Base-by-base conservation (phyloP, 208 protist species). In the Leishmania mexicana region DNA sequence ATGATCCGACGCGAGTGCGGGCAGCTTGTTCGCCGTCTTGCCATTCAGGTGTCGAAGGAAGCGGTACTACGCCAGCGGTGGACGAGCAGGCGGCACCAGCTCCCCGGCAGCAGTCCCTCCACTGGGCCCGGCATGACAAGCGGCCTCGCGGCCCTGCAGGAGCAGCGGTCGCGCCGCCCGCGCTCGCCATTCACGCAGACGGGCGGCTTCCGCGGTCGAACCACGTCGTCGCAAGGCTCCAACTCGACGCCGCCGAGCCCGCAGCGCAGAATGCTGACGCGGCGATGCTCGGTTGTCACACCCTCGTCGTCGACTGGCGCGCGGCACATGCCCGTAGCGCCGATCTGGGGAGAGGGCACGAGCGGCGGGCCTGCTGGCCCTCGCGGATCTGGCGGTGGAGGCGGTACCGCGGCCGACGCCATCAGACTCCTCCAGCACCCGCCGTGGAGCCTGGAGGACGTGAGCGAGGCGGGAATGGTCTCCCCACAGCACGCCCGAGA, bases 1-100 rank as follows among this genome's bases (percentile, higher is more conserved):
- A 79, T 94, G 72, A 84, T 94, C 64, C 88, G 80, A 2, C 75
- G 75, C 35, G 88, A 93, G 70, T 85, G 85, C 49, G 78, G 57
- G 0, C 77, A 83, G n/a, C 81, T 93, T 62, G 73, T 90, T 10
- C 78, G 75, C 54, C 80, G 86, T 1, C 83, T 93, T 6, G 78
- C 86, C 13, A 68, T 82, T 45, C 85, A 90, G 54, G 73, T 85
- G 49, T 76, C 68, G 28, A 72, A 67, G 11, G 88, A 92, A 73
- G 81, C 83, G 15, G 79, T 78, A 24, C 70, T 81, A 51, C 87
- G 84, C 10, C 47, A 72, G 73, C 54, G 78, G 75, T 85, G 81
- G 81, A 78, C 65, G 45, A 76, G 31, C 13, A 81, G 72, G 57
- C 83, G 76, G 42, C 67, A 45, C 38, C 68, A 81, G 42, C 38